Evolutionary conservation across 176 grass and related monocot species (phyloP), one percentile per base, ranked within the genome.

Genomic region (Juncus inflexus): DNA sequence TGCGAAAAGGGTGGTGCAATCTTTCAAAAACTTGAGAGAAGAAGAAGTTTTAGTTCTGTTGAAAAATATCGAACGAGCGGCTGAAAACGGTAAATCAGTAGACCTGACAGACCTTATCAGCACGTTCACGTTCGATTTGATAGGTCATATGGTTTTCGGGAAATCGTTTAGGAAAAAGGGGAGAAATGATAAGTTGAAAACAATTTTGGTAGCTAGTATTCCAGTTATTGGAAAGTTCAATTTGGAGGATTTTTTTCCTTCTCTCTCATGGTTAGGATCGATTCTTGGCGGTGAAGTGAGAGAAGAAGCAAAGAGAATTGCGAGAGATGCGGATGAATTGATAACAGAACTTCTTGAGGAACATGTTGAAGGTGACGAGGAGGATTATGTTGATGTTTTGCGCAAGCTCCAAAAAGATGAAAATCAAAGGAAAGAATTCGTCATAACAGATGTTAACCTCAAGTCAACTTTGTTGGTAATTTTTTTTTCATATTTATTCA

Each of bases 171-270:
- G 75, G 12, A 67, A 68, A 12, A 52, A 60, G 0, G 63, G 56
- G 12, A 69, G 52, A 35, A 41, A 69, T 19, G 40, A 61, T 15
- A 47, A 66, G 15, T 40, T 77, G 64, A 15, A 45, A 43, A 40
- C 58, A 2, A 57, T 69, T 0, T 37, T 68, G 12, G 14, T 59
- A 2, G 75, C 49, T 36, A 50, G 36, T 54, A 49, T 47, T 42
- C 35, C 43, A 9, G 51, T 65, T 19, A 38, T 77, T 5, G 38
- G 37, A 15, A 60, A 37, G 11, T 69, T 77, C 75, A 67, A 58
- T 60, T 53, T 64, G 0, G 75, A 77, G 42, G 75, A 77, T 53
- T 69, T 50, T 64, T 77, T 77, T 12, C 75, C 75, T 19, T 77
- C 75, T 37, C 54, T 61, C 14, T 49, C 50, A 0, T 77, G 63